Evolutionary conservation across 1,284 basidiomycete genomes (phyloP), one percentile per base, ranked within the genome.

Genomic region (Cryptococcus wingfieldii): DNA sequence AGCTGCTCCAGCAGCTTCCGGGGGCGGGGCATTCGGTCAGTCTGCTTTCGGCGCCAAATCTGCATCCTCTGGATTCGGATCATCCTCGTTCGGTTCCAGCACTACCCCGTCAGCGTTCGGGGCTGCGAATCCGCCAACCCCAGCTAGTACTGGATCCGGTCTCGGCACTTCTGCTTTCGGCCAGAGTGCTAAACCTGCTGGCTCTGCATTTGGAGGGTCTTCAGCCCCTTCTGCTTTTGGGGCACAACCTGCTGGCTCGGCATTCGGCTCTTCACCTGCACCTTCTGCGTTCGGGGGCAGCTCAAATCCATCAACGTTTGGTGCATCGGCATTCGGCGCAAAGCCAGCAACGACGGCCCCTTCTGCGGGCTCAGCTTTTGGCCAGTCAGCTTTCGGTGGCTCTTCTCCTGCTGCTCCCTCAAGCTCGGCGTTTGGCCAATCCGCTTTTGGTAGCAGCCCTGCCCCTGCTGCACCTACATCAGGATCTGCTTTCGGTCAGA

Each of bases 371-470:
- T 67, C 69, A 3, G 81, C 81, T 60, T 83, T 84, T 63, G 71
- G 70, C 2, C 76, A 78, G 27, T 79, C 54, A 13, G 52, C 61
- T 46, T 47, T 56, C 13, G 55, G 58, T 23, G 25, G 41, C 23
- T 41, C 62, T 41, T 23, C 55, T 6, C 46, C 62, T n/a, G 44
- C 60, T 9, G 27, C 61, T 39, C 41, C 59, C 18, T 16, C 14
- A 8, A 25, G 27, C 14, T 25, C 45, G 10, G 45, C 48, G 5
- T 27, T 61, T 38, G 68, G 70, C 41, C 10, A 19, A 10, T 81
- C 80, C 3, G 81, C 81, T 59, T 83, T 84, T 63, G 71, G 70
- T 2, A 76, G 31, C 31, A 34, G 7, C 10, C 10, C 31, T 8
- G 31, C 31, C 3, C 31, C 31, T 34, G 31, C 31, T 8, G 31